Conservation (phyloP, 2,329 filamentous ascomycete species). For the Pezicula carpinea region DNA sequence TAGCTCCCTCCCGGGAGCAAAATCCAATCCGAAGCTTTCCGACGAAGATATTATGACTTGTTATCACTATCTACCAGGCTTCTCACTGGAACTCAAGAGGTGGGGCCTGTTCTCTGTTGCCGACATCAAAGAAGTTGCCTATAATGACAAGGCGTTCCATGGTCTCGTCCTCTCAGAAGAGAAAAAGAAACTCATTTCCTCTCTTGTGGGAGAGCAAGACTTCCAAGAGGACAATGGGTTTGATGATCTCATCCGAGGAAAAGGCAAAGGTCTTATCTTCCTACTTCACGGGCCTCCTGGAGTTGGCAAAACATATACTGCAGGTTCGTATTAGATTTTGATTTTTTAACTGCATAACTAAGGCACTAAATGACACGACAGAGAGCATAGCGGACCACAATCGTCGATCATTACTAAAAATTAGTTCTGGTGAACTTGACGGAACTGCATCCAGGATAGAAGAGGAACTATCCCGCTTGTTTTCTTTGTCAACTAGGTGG, state of each 20-base stretch:
- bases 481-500: constrained; percentile 38
- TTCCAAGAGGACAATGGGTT: constrained; percentile 11
- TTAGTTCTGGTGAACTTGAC: constrained; percentile 64
- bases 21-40: background rate
- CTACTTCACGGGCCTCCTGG: constrained; percentile 7
- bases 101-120: background rate
- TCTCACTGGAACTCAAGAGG: background rate
- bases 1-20: background rate
- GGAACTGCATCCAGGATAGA: constrained; percentile 4
- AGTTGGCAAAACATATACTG: constrained; percentile 17
- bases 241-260: constrained; percentile 22
- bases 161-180: background rate
- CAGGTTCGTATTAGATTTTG: constrained; percentile 11
- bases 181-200: background rate
- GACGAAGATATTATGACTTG: background rate
- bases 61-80: background rate
- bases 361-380: constrained; percentile 18
- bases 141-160: background rate
- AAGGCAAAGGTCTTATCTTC: constrained; percentile 8
- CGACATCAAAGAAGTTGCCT: background rate
- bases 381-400: constrained; percentile 51
- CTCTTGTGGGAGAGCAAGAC: constrained; percentile 5
- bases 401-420: constrained; percentile 42
- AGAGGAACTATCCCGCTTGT: constrained; percentile 12
- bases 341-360: background rate